phyloP scores from a whole-genome alignment of 2,329 filamentous ascomycete genomes.

The Dendryphion nanum region DNA sequence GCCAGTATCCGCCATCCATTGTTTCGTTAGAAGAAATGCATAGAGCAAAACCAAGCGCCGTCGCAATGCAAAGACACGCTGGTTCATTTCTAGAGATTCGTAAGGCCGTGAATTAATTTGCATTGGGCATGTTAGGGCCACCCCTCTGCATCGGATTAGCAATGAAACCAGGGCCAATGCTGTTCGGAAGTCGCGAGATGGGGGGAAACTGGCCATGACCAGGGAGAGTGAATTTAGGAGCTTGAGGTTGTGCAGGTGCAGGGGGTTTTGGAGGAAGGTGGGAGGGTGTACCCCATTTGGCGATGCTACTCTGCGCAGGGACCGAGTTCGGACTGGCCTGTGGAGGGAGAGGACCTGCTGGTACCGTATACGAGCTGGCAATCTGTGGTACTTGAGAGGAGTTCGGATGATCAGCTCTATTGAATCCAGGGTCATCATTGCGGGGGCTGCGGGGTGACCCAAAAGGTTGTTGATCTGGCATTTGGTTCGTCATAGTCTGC shows the following conservation, averaged over 20 bases:
- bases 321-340: slow-evolving; percentile 18
- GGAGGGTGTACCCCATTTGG: slow-evolving; percentile 56
- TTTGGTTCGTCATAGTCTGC: slow-evolving; percentile 20
- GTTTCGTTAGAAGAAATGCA: no score
- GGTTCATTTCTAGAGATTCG: slow-evolving; percentile 12
- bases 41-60: slow-evolving; percentile 16
- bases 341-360: slow-evolving; percentile 11
- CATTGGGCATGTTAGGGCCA: slow-evolving; percentile 8
- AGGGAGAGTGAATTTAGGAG: slow-evolving; percentile 26
- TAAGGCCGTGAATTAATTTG: slow-evolving; percentile 17
- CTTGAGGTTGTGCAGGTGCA: slow-evolving; percentile 37
- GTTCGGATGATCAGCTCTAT: slow-evolving; percentile 15
- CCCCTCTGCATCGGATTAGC: slow-evolving; percentile 11
- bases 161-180: slow-evolving; percentile 13
- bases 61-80: slow-evolving; percentile 26
- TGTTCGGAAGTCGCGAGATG: slow-evolving; percentile 17
- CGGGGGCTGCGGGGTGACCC: slow-evolving; percentile 29
- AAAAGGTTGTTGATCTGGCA: slow-evolving; percentile 25
- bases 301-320: slow-evolving; percentile 48
- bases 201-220: slow-evolving; percentile 14
- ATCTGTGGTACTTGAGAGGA: slow-evolving; percentile 18
- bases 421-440: slow-evolving; percentile 14
- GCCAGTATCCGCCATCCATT: no score
- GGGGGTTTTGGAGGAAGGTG: slow-evolving; percentile 57
- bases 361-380: slow-evolving; percentile 14